phyloP scores from a whole-genome alignment of 768 basidiomycete species.

The Scleroderma citrinum region DNA sequence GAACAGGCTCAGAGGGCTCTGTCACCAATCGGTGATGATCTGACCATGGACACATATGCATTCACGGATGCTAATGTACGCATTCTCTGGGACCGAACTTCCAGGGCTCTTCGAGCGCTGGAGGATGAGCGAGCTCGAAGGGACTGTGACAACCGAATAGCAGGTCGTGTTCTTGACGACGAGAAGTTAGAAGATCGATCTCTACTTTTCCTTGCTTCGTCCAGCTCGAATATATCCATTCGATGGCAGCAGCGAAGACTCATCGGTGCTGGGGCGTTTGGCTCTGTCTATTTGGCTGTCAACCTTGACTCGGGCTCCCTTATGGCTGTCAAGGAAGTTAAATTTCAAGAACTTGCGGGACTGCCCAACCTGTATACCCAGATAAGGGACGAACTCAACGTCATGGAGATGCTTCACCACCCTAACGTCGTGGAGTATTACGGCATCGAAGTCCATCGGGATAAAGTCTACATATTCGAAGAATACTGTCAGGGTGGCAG shows the following conservation, averaged over 20 bases:
- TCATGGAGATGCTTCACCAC: conserved; percentile 98
- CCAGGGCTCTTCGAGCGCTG: conserved; percentile 52
- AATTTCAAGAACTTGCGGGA: conserved; percentile 89
- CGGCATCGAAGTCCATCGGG: conserved; percentile 97
- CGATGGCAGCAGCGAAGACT: conserved; percentile 98
- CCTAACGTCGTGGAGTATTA: conserved; percentile 98
- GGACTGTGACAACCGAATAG: conserved; percentile 63
- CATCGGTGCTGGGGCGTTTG: conserved; percentile 98
- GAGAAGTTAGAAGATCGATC: conserved; percentile 93
- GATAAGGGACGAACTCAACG: conserved; percentile 91
- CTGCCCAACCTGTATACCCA: conserved; percentile 84
- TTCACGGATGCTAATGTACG: conserved; percentile 63
- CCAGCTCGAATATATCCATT: conserved; percentile 92
- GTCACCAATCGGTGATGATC: conserved; percentile 33
- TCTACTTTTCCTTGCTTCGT: conserved; percentile 88
- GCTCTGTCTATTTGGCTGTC: conserved; percentile 98
- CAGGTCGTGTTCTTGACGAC: conserved; percentile 91
- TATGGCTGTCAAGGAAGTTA: conserved; percentile 99
- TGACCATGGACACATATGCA: conserved; percentile 22
- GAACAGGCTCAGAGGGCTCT: conserved; percentile 38
- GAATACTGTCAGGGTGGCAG: conserved; percentile 98
- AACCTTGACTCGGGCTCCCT: conserved; percentile 93
- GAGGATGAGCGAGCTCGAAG: conserved; percentile 59
- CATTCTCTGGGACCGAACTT: conserved; percentile 68
- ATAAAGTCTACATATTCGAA: conserved; percentile 98